Base-by-base conservation (phyloP, 2,329 filamentous ascomycete genomes). In the Aspergillus bombycis region DNA sequence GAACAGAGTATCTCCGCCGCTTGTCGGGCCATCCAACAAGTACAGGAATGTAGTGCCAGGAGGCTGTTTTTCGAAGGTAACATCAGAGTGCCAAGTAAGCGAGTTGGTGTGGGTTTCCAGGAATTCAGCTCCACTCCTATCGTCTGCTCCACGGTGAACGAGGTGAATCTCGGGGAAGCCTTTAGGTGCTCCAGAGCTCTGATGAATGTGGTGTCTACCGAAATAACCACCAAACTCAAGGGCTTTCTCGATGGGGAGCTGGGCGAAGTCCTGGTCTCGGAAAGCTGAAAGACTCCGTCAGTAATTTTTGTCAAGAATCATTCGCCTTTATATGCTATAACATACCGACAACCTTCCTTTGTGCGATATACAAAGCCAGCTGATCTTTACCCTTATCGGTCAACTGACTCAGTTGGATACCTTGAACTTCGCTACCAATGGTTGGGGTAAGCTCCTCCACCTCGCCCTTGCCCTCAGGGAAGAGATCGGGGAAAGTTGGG, bases 21-120 rank as follows among this genome's bases (percentile, higher is more conserved):
- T 89, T 45, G 86, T 83, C 1, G 93, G 93, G 52, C 87, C 89
- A 74, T 97, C 93, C n/a, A 97, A 85, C 57, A 93, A 84, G 74
- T 96, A 96, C 41, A 97, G 79, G 79, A 97, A 96, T 0, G 94
- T 96, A 0, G 93, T 97, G 34, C 93, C 92, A 0, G 94, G 93
- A 1, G 94, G 93, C 79, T 97, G 93, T 68, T 86, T 82, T 81
- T 97, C 94, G 74, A 96, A 97, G 0, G 91, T 91, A 1, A 96
- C 89, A 69, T 97, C 93, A 0, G 89, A 91, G 80, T 97, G 93
- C 93, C 93, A 97, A 9, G 92, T 92, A 1, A 96, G 88, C 1
- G 89, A 91, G 78, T 89, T 94, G 4, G 91, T 94, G 26, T 91
- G 86, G 54, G 87, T 86, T 60, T 85, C 80, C 68, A 93, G 89